Conservation (phyloP, 1,284 basidiomycete species). For the Ceratobasidium papillatum region DNA sequence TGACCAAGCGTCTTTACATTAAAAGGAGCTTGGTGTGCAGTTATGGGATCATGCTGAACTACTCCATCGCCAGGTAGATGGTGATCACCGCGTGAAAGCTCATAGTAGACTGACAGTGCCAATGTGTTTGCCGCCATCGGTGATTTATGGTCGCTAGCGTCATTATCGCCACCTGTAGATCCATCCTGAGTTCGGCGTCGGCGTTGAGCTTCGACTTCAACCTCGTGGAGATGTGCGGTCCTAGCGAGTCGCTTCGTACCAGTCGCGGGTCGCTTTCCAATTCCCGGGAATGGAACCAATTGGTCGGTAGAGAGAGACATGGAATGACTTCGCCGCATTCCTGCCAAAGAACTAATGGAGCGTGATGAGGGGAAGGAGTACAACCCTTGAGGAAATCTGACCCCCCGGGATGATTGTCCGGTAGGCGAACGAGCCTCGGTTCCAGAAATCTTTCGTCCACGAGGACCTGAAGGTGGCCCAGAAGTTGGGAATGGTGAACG, state of each 20-base stretch:
- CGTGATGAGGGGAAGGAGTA: background rate
- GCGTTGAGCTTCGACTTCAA: conserved; percentile 25
- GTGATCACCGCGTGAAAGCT: background rate
- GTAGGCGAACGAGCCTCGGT: conserved; percentile 1
- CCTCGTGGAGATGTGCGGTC: conserved; percentile 43
- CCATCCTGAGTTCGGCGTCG: conserved; percentile 5
- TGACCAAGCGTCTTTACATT: background rate
- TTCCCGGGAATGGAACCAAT: background rate
- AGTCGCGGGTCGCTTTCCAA: conserved; percentile 13
- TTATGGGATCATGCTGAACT: background rate
- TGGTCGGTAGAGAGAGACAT: conserved; percentile 34
- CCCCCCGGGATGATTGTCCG: conserved; percentile 1
- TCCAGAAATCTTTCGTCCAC: background rate
- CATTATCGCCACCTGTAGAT: background rate
- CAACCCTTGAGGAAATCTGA: conserved; percentile 27
- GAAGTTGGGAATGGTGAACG: background rate
- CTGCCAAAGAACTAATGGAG: background rate
- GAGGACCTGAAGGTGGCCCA: conserved; percentile 2
- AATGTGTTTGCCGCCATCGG: background rate
- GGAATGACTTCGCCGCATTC: conserved; percentile 17
- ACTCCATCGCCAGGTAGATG: background rate
- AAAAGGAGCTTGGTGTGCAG: background rate
- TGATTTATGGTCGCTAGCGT: background rate
- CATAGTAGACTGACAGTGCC: background rate
- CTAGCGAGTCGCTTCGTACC: conserved; percentile 40